Base-by-base conservation (phyloP, 257 asterid species). In the Nicotiana otophora region DNA sequence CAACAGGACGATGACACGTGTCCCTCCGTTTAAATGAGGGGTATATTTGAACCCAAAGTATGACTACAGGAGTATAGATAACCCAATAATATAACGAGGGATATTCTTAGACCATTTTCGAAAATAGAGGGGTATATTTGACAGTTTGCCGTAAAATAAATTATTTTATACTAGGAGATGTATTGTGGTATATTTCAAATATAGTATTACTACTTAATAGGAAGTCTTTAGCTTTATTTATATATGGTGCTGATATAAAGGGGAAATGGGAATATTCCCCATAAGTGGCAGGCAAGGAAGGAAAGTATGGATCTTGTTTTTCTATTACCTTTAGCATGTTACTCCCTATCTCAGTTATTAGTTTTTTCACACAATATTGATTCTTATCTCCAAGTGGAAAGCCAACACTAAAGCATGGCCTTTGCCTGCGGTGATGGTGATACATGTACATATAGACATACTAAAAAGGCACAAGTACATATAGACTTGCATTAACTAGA, bases 251-350 rank as follows among this genome's bases (percentile, higher is more conserved):
- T 51, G 57, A 51, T 69, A 33, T 69, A 26, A 19, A 10, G 57
- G 33, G 16, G 19, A 69, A 69, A 39, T 20, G 58, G 34, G 58
- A 42, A 42, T 33, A 42, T 54, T 54, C 80, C 34, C 80, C 23
- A 46, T 54, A 17, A 23, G 84, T 83, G 82, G 81, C 78, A 51
- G 77, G 83, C 81, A 82, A 36, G 72, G 75, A 26, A 69, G 86
- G 86, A 54, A 80, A 79, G 48, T 30, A 5, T 15, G 12, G 80
- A 63, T 69, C 54, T 82, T 69, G 65, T 75, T 81, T 84, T 84
- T 64, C 77, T 26, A 33, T 55, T 57, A 34, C 26, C 20, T 75
- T 67, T 60, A 31, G 63, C 68, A 54, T 58, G 78, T 57, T 61
- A 33, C 64, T 77, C 11, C 53, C 81, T 77, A 33, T 28, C 33